These are phyloP conservation scores for Salix caprea DNA, from an alignment of 345 rosid species.

Conservation along the genomic window DNA sequence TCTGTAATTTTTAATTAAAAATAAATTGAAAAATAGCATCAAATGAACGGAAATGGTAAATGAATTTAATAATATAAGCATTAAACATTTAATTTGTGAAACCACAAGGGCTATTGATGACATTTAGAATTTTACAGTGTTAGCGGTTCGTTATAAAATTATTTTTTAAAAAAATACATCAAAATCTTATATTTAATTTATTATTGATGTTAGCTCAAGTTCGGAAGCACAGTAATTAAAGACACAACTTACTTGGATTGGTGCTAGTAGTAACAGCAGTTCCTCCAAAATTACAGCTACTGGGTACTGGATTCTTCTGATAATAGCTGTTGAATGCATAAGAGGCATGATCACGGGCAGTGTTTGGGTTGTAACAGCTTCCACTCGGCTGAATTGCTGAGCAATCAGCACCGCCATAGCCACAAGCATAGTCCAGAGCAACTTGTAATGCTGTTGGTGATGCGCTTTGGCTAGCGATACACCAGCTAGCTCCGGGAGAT, in stretches of 20 bases:
- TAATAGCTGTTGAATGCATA: slow-evolving; percentile 75
- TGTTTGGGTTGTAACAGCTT: slow-evolving; percentile 57
- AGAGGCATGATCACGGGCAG: slow-evolving; percentile 65
- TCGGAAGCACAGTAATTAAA: no score
- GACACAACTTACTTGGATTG: slow-evolving; percentile 65
- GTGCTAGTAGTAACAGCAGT: slow-evolving; percentile 72
- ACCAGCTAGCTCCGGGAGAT: slow-evolving; percentile 61
- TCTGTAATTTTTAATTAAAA: no score
- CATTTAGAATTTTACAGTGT: no score
- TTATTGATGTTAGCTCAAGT: no score
- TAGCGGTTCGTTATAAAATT: no score
- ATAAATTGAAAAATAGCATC: no score
- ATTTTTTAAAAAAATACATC: no score
- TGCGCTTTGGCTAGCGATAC: slow-evolving; percentile 71
- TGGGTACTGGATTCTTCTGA: slow-evolving; percentile 65
- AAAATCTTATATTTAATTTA: no score
- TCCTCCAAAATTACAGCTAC: slow-evolving; percentile 82
- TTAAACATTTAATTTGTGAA: no score
- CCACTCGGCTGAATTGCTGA: slow-evolving; percentile 58
- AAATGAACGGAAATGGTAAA: no score
- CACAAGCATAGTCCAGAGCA: slow-evolving; percentile 87
- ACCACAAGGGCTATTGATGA: no score
- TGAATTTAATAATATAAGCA: no score
- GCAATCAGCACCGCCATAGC: slow-evolving; percentile 76
- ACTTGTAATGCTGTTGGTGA: slow-evolving; percentile 59